These are phyloP conservation scores for Alternaria sp. DNA, from an alignment of 2,329 filamentous ascomycete species.

Conservation along the genomic window DNA sequence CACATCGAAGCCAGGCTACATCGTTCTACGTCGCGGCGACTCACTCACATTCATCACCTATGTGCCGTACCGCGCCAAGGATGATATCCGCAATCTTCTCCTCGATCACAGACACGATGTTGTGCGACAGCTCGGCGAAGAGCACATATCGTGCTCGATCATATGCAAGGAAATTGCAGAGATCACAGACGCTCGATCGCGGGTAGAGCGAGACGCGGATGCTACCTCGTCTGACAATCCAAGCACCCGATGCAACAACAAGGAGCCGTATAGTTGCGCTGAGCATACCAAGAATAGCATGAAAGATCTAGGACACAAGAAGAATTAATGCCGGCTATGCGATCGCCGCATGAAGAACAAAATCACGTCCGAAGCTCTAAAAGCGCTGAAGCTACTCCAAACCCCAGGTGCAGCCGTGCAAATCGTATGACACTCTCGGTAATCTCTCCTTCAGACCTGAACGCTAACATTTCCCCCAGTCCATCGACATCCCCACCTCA, in stretches of 20 bases:
- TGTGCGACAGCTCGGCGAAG: conserved; percentile 24
- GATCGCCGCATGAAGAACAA: conserved; percentile 46
- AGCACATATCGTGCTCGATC: conserved; percentile 26
- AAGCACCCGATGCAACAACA: not conserved
- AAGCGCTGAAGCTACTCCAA: conserved; percentile 27
- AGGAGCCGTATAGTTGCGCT: not conserved
- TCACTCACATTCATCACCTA: conserved; percentile 34
- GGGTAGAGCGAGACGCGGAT: conserved; percentile 32
- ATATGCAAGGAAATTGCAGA: conserved; percentile 44
- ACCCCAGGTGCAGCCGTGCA: conserved; percentile 29
- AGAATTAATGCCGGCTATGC: conserved; percentile 42
- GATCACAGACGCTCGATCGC: conserved; percentile 38
- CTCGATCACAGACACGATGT: conserved; percentile 25
- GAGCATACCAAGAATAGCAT: not conserved
- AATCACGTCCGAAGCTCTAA: conserved; percentile 29
- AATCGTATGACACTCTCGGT: conserved; percentile 22
- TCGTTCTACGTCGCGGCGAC: conserved; percentile 30
- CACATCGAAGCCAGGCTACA: conserved; percentile 27
- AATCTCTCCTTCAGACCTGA: not conserved
- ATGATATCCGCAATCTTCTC: conserved; percentile 15
- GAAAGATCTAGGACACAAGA: conserved; percentile 25
- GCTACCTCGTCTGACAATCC: not conserved
- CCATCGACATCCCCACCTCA: conserved; percentile 29
- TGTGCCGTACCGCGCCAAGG: conserved; percentile 29
- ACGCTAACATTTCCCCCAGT: conserved; percentile 15